Evolutionary conservation across 1,284 basidiomycete genomes (phyloP), one percentile per base, ranked within the genome.

Genomic region (Wolfiporia cocos): DNA sequence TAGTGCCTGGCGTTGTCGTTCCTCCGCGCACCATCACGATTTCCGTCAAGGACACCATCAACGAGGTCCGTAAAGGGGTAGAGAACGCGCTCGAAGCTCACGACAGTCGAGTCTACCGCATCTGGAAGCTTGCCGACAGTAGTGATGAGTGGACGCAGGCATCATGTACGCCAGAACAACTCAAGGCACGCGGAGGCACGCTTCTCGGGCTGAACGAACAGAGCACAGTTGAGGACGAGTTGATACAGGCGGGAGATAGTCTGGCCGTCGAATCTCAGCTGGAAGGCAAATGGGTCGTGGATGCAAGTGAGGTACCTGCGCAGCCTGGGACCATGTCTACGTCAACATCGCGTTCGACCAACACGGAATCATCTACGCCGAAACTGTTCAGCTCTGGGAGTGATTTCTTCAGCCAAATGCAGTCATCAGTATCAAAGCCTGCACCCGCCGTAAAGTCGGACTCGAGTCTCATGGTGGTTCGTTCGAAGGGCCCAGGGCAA

Each of bases 221-320:
- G 19, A 69, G 68, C 47, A 71, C 72, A 1, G 59, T 87, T 15
- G 78, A 78, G 37, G 78, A 84, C n/a, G 72, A 70, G 3, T 58
- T 71, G 29, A 66, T 86, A 17, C 67, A 76, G 50, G 65, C 69
- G 1, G 75, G 71, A 17, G 84, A 87, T 52, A 64, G 69, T 1
- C 82, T 87, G 55, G 73, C 78, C 2, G 73, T 87, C 20, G 86
- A 89, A 52, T 74, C 80, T 52, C 70, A 73, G 54, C 59, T 62
- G 34, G 50, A 68, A 28, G 69, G 66, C 32, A 63, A 64, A n/a
- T 86, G 82, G 81, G 48, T 76, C 10, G 57, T 67, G 10, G 64
- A 72, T 34, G 47, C 52, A 43, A 45, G 55, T 33, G 42, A 57
- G 4, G 57, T 58, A 19, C 30, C 44, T 17, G 36, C 44, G 10